Conservation (phyloP, 78 protist genomes). For the Dictyostelium intermedium region DNA sequence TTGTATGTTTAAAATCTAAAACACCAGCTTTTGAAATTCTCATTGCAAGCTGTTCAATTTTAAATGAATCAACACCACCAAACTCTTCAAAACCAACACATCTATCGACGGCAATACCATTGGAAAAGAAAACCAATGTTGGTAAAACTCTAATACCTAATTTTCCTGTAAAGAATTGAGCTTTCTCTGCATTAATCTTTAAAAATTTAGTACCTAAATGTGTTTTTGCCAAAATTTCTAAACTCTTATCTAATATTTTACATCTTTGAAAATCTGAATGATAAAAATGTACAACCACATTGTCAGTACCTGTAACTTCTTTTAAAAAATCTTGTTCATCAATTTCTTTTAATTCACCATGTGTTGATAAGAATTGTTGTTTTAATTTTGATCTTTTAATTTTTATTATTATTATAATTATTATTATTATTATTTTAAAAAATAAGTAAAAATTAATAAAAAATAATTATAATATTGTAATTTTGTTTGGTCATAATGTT, state of each 20-base stretch:
- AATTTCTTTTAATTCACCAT: conserved; percentile 83
- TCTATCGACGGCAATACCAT: conserved; percentile 86
- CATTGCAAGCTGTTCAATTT: conserved; percentile 46
- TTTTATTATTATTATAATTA: too few relatives aligned
- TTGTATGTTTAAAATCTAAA: conserved; percentile 33
- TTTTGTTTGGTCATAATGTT: not conserved
- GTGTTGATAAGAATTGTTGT: not conserved
- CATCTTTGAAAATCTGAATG: conserved; percentile 85
- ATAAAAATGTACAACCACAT: conserved; percentile 80
- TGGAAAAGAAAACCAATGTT: conserved; percentile 78
- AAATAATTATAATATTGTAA: not conserved
- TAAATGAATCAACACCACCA: conserved; percentile 80
- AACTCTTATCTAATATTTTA: conserved; percentile 80
- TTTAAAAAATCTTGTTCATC: conserved; percentile 78
- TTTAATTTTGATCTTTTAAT: conserved; percentile 9
- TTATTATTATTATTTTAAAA: too few relatives aligned
- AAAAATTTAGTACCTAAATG: conserved; percentile 60
- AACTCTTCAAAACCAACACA: conserved; percentile 88
- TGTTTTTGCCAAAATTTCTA: conserved; percentile 49
- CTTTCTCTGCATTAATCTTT: conserved; percentile 78
- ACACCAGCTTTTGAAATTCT: conserved; percentile 65
- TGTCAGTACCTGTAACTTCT: conserved; percentile 58
- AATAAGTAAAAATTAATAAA: too few relatives aligned
- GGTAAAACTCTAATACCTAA: conserved; percentile 83
- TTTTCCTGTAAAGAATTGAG: conserved; percentile 83